Evolutionary conservation across 2,329 filamentous ascomycete species (phyloP), one percentile per base, ranked within the genome.

Genomic region (Onygenales sp.): DNA sequence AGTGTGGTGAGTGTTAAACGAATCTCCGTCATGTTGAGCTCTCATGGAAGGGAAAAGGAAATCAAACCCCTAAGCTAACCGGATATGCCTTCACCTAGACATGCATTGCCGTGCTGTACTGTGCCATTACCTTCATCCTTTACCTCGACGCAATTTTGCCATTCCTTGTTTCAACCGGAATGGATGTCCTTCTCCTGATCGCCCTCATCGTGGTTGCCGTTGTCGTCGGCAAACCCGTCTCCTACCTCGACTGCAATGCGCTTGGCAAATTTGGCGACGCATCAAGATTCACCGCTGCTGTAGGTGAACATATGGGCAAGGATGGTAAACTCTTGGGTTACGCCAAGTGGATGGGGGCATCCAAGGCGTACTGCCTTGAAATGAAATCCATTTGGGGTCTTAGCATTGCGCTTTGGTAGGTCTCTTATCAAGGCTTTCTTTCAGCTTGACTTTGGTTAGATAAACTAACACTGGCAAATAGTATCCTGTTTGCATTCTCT

Each of bases 371-470:
- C 53, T 96, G 91, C 74, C 83, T 84, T 64, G 84, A 93, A 75
- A 83, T 90, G 68, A 94, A 95, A 78, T 82, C 86, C 13, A 81
- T 93, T 59, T 95, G 90, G 91, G 90, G 89, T 1, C 71, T 95
- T 56, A 81, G 83, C 67, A 91, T 95, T 69, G 84, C 84, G 4
- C 78, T 94, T 49, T 89, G 79, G 79, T 82, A 65, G 65, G 77
- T 75, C n/a, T 1, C 21, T 27, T 27, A 27, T 47, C 35, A 36
- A 11, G n/a, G 43, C 14, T 53, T 7, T 3, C 6, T 48, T 13
- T 17, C 14, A 13, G n/a, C 27, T 6, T 43, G 13, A 35, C 21
- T 36, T 45, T 39, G 7, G 7, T 31, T 51, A 14, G 5, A 32
- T 10, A 27, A 41, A 44, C 53, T 61, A 50, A 57, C 43, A 8